A percentile compares a stretch with the other conserved stretches of the same genome.
phyloP scores from a whole-genome alignment of 169 alveolate genomes.

The Miamiensis avidus region DNA sequence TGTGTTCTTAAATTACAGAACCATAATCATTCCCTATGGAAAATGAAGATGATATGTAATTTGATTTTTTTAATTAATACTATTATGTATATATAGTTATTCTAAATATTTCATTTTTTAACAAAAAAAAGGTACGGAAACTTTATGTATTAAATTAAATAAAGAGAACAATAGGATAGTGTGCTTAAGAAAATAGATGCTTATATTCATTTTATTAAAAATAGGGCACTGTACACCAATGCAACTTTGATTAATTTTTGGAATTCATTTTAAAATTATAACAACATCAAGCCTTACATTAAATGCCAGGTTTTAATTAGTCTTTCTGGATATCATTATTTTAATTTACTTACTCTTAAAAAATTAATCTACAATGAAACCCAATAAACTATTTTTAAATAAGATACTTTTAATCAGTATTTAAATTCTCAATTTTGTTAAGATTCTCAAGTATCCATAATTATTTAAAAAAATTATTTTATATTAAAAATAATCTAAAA shows the following conservation, averaged over 20 bases:
- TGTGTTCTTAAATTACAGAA: too few species aligned
- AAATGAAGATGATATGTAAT: background rate
- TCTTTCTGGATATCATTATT: background rate
- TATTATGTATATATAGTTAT: too few species aligned
- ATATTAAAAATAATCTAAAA: too few species aligned
- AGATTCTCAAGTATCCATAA: background rate
- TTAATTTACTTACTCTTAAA: background rate
- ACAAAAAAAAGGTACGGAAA: background rate
- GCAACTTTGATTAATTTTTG: conserved; percentile 16
- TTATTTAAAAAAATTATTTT: too few species aligned
- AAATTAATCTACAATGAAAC: background rate
- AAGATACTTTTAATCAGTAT: background rate
- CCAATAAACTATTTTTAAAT: background rate
- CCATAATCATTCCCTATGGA: background rate
- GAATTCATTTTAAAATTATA: background rate
- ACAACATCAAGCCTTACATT: background rate
- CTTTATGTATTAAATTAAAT: background rate
- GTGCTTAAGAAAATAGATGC: background rate
- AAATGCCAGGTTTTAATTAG: background rate
- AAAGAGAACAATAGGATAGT: too few species aligned
- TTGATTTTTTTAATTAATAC: too few species aligned
- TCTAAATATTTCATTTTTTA: too few species aligned
- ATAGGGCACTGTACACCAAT: conserved; percentile 16
- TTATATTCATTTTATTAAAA: conserved; percentile 13
- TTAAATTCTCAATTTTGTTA: background rate